Evolutionary conservation across 371 early-diverging fungal genomes (phyloP).

Genomic region (Rhizopus sp.): DNA sequence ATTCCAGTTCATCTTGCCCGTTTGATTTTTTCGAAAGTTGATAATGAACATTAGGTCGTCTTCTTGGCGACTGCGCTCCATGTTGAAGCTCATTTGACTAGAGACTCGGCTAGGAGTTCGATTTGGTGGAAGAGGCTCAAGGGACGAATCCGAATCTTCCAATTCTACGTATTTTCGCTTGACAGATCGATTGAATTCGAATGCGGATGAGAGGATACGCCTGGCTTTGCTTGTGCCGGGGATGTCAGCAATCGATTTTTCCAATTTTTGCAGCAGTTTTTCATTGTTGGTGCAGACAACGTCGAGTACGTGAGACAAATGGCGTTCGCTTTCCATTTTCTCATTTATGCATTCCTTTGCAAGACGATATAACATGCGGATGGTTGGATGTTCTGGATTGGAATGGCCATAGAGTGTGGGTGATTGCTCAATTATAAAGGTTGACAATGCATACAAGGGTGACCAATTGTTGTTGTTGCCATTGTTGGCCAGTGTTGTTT

Average conservation of each 20-base stretch:
- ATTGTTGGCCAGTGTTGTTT: neutral
- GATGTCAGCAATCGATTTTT: neutral
- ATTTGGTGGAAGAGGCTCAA: neutral
- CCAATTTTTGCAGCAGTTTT: neutral
- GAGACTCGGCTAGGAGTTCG: neutral
- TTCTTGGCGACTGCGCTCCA: neutral
- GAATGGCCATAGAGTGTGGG: constrained; percentile 14
- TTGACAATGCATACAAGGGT: constrained; percentile 13
- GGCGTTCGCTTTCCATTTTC: neutral
- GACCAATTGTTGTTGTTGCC: neutral
- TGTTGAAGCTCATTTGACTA: neutral
- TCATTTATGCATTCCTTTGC: neutral
- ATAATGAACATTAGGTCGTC: neutral
- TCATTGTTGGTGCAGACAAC: neutral
- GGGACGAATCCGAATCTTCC: neutral
- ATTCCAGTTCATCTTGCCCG: neutral
- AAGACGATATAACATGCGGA: constrained; percentile 10
- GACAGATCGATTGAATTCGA: neutral
- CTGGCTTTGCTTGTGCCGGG: neutral
- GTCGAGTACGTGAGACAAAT: neutral
- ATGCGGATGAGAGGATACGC: neutral
- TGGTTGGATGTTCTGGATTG: constrained; percentile 6
- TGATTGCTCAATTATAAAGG: constrained; percentile 19
- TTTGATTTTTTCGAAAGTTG: neutral
- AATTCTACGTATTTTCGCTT: neutral